Evolutionary conservation across 1,284 basidiomycete genomes (phyloP).

Genomic region (Malassezia vespertilionis): DNA sequence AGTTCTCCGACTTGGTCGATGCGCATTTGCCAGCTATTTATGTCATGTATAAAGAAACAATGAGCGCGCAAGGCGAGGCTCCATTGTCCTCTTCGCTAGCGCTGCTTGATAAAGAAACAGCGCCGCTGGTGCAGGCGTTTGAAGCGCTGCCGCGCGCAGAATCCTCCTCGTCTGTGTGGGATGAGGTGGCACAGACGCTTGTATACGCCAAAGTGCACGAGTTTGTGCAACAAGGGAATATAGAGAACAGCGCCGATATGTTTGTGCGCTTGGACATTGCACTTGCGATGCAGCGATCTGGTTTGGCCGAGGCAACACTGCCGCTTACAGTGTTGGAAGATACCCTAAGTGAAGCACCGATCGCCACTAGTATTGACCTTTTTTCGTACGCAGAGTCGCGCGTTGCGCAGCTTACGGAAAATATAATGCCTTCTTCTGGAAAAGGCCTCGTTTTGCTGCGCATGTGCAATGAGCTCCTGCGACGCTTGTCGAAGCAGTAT

Average conservation of each 20-base stretch:
- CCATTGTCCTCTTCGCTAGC: no score
- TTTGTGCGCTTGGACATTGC: slow-evolving; percentile 28
- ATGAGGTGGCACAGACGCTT: background rate
- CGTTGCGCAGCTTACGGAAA: slow-evolving; percentile 26
- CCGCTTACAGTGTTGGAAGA: slow-evolving; percentile 31
- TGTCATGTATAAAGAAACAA: no score
- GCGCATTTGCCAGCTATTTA: background rate
- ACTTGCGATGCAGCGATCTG: slow-evolving; percentile 19
- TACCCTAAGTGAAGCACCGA: slow-evolving; percentile 26
- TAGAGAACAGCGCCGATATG: background rate
- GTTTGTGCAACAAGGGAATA: background rate
- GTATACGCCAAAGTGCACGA: background rate
- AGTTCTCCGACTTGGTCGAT: slow-evolving; percentile 1
- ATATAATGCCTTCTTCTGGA: slow-evolving; percentile 68
- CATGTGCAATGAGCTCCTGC: slow-evolving; percentile 71
- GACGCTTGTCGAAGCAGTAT: slow-evolving; percentile 71
- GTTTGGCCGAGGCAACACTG: slow-evolving; percentile 23
- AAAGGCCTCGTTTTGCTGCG: slow-evolving; percentile 73
- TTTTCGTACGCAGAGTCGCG: slow-evolving; percentile 31
- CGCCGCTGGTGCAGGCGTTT: no score
- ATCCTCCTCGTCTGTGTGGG: slow-evolving; percentile 4
- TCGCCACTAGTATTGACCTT: slow-evolving; percentile 25
- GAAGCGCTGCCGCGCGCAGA: no score
- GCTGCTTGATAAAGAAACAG: no score
- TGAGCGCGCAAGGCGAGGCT: no score